These are phyloP conservation scores for Neckera pumila DNA, from an alignment of 225 moss, liverwort and hornwort species.

Conservation along the genomic window DNA sequence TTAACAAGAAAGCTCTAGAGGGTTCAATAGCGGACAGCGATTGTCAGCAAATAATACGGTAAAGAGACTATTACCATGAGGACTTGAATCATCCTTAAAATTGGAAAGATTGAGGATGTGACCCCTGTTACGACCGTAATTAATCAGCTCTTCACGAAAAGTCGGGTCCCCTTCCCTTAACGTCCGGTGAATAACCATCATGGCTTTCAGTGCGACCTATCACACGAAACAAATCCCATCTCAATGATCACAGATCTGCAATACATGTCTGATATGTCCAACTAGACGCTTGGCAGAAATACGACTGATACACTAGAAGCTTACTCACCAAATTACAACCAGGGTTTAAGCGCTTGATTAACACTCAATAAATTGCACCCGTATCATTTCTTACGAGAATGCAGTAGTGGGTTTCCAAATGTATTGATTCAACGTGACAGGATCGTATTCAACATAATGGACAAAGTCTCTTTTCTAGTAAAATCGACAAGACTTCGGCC, in stretches of 20 bases:
- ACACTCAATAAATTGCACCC: neutral
- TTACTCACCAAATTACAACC: neutral
- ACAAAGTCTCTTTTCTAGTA: neutral
- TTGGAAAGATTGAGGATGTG: slow-evolving; percentile 88
- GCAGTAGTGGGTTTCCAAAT: neutral
- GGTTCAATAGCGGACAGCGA: neutral
- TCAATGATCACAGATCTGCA: neutral
- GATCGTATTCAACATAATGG: neutral
- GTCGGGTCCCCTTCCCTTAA: slow-evolving; percentile 98
- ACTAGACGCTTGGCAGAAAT: neutral
- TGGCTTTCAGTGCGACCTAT: slow-evolving; percentile 88
- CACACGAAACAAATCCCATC: neutral
- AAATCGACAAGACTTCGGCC: neutral
- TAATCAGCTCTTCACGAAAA: slow-evolving; percentile 94
- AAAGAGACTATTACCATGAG: slow-evolving; percentile 47
- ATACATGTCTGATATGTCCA: neutral
- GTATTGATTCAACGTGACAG: neutral
- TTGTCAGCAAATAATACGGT: neutral
- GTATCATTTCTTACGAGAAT: neutral
- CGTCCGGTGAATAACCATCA: slow-evolving; percentile 99
- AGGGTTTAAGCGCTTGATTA: neutral
- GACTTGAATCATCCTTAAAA: slow-evolving; percentile 98
- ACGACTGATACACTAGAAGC: neutral
- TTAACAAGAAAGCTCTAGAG: neutral
- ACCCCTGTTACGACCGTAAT: slow-evolving; percentile 86